Evolutionary conservation across 805 yeast genomes (phyloP).

Genomic region (Kodamaea kakaduensis): DNA sequence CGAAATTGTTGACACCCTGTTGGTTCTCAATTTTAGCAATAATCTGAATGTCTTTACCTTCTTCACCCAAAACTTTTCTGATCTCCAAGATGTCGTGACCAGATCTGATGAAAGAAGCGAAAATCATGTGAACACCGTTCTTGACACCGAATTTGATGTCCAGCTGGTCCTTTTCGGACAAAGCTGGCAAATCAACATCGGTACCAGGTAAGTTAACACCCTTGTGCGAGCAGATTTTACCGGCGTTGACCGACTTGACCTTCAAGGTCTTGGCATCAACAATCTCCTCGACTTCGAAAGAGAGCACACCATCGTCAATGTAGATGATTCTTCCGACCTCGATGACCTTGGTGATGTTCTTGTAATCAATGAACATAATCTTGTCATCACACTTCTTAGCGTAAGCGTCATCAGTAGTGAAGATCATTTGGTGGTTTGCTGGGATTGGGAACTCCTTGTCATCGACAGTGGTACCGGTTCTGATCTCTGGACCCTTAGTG

Average conservation of each 20-base stretch:
- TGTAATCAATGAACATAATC: constrained; percentile 88
- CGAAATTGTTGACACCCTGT: constrained; percentile 99
- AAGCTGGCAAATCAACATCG: constrained; percentile 97
- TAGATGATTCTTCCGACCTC: constrained; percentile 84
- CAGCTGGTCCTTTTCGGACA: constrained; percentile 91
- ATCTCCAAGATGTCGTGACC: constrained; percentile 86
- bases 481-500: constrained; percentile 99
- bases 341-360: constrained; percentile 94
- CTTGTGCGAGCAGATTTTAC: constrained; percentile 95
- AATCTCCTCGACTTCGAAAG: constrained; percentile 86
- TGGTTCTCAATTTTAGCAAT: constrained; percentile 98
- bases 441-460: constrained; percentile 78
- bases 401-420: constrained; percentile 86
- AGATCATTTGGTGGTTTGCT: constrained; percentile 84
- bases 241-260: constrained; percentile 89
- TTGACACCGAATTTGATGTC: constrained; percentile 94
- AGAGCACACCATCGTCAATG: constrained; percentile 96
- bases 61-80: constrained; percentile 94
- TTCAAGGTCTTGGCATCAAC: constrained; percentile 75
- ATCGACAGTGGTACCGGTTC: constrained; percentile 91
- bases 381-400: constrained; percentile 68
- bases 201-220: constrained; percentile 99
- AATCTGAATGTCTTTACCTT: constrained; percentile 93
- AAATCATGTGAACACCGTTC: constrained; percentile 96
- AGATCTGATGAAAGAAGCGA: constrained; percentile 96